These are phyloP conservation scores for Zygnema cylindricum DNA, from an alignment of 139 green algal species.

Conservation along the genomic window DNA sequence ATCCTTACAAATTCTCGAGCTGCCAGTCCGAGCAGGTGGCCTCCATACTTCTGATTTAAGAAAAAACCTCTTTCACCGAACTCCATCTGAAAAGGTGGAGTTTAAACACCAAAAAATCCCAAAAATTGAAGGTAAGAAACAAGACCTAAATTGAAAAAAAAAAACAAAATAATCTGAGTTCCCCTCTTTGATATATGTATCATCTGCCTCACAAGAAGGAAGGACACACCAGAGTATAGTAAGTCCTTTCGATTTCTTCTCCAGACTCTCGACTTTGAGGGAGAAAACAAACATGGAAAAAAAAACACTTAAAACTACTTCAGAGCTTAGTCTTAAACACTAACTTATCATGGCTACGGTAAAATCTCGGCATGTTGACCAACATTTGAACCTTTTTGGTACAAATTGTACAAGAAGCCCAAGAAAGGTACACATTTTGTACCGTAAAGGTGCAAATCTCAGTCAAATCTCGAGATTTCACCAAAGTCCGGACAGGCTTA, in stretches of 20 bases:
- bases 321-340: too few species aligned
- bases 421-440: too few species aligned
- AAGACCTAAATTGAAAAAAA: not conserved
- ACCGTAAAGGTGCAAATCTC: too few species aligned
- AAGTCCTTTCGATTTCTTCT: not conserved
- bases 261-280: not conserved
- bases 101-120: not conserved
- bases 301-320: too few species aligned
- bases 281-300: too few species aligned
- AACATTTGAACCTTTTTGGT: too few species aligned
- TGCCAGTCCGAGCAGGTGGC: conserved; percentile 22
- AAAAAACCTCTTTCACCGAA: conserved; percentile 31
- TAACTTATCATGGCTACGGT: too few species aligned
- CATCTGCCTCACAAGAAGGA: too few species aligned
- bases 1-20: not conserved
- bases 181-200: not conserved
- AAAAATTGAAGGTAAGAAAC: not conserved
- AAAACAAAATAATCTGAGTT: not conserved
- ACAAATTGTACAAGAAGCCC: too few species aligned
- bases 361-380: too few species aligned
- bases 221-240: not conserved
- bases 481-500: too few species aligned
- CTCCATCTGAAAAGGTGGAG: conserved; percentile 15
- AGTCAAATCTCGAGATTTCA: too few species aligned
- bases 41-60: conserved; percentile 12